Base-by-base conservation (phyloP, 1,284 basidiomycete genomes). In the Apiotrichum brassicae region DNA sequence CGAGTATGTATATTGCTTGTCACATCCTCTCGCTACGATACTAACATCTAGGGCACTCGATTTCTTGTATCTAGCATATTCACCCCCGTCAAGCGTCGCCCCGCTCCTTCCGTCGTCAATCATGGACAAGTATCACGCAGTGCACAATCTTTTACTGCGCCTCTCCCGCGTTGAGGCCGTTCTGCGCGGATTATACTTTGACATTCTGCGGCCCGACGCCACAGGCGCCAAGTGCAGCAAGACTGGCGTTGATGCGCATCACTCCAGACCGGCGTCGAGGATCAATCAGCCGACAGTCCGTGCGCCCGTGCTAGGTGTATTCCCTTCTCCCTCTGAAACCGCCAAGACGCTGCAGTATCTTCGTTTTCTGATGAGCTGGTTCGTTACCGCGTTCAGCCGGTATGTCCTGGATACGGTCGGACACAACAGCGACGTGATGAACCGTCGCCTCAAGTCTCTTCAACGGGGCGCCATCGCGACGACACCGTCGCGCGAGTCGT, bases 1-100 rank as follows among this genome's bases (percentile, higher is more conserved):
- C 23, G 77, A 82, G 78, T 80, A 62, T 45, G 79, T 14, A n/a
- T 26, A 0, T n/a, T n/a, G n/a, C n/a, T n/a, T n/a, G n/a, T n/a
- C n/a, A n/a, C n/a, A n/a, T n/a, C n/a, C n/a, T n/a, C n/a, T n/a
- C n/a, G n/a, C n/a, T n/a, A n/a, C 13, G 2, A 4, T n/a, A 28
- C 36, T 39, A 20, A 30, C 24, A 16, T n/a, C 22, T 37, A 85
- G 86, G 69, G 87, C 89, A 8, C 71, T 92, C 34, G 89, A 92
- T 69, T 93, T 91, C 61, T 71, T 93, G 16, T 87, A 87, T 64
- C 82, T 92, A 74, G 82, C 87, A 54, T 93, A 92, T 70, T 84
- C 84, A 57, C 82, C 87, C 13, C 86, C 87, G 1, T 76, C 77
- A 20, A 80, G 86, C 0, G 73, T 92, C 33, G 79, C 82, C 40